phyloP scores from a whole-genome alignment of 805 yeast species.

The Hanseniaspora jakobsenii region DNA sequence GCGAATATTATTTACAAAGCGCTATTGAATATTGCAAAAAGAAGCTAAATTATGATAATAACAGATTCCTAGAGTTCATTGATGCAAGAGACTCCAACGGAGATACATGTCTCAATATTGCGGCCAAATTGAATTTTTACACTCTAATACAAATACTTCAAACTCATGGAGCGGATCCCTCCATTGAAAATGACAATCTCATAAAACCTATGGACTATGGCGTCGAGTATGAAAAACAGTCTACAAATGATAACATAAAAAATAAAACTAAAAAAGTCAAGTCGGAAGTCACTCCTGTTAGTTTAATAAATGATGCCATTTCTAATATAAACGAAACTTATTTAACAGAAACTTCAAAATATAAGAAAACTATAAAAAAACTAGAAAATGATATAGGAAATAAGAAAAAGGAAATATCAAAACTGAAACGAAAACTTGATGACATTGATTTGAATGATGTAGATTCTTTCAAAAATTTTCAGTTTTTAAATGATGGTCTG shows the following conservation, averaged over 20 bases:
- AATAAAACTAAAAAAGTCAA: too few relatives aligned
- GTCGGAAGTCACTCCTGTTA: not conserved
- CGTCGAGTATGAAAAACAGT: constrained; percentile 22
- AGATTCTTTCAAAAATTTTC: constrained; percentile 28
- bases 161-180: constrained; percentile 79
- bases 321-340: constrained; percentile 46
- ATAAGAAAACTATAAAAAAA: constrained; percentile 40
- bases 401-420: constrained; percentile 41
- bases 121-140: constrained; percentile 76
- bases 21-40: constrained; percentile 49
- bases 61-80: constrained; percentile 52
- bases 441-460: constrained; percentile 16
- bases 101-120: constrained; percentile 86
- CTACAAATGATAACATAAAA: not conserved
- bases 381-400: constrained; percentile 47
- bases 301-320: constrained; percentile 29
- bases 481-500: constrained; percentile 32
- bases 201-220: constrained; percentile 81
- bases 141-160: constrained; percentile 68
- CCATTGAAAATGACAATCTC: constrained; percentile 71
- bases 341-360: constrained; percentile 41
- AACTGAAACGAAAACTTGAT: constrained; percentile 39
- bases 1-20: constrained; percentile 60
- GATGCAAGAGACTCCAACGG: constrained; percentile 90
- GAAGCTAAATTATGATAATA: constrained; percentile 19